A percentile compares a stretch with the other conserved stretches of the same genome.
Conservation (phyloP, 2,329 filamentous ascomycete genomes). For the Escovopsis sp. region DNA sequence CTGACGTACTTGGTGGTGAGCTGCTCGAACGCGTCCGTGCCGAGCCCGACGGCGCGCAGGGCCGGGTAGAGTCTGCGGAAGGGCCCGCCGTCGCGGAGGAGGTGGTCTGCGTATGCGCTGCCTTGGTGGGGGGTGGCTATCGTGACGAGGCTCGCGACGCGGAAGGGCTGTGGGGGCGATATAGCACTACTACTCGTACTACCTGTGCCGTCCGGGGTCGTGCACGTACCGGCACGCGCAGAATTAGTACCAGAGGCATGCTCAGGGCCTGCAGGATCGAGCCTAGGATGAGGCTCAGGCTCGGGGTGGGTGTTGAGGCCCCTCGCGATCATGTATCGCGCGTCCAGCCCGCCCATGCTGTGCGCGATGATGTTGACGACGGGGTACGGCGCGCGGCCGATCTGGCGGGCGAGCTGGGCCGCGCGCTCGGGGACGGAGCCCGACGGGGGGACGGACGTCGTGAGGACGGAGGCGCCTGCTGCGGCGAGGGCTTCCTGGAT, state of each 20-base stretch:
- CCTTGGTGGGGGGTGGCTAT: conserved; percentile 42
- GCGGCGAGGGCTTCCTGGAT: conserved; percentile 42
- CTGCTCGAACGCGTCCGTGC: conserved; percentile 46
- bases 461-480: conserved; percentile 41
- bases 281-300: too few relatives aligned
- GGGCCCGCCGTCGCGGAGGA: conserved; percentile 29
- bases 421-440: conserved; percentile 47
- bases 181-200: too few relatives aligned
- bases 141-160: conserved; percentile 38
- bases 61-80: conserved; percentile 41
- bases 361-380: conserved; percentile 64
- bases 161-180: conserved; percentile 26
- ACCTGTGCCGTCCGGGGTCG: too few relatives aligned
- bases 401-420: conserved; percentile 38
- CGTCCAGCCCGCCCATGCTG: conserved; percentile 52
- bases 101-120: conserved; percentile 39
- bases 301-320: conserved; percentile 22
- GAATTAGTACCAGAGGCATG: too few relatives aligned
- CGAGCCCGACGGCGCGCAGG: conserved; percentile 36
- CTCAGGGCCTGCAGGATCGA: too few relatives aligned
- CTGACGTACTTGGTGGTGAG: conserved; percentile 44
- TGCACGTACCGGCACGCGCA: too few relatives aligned
- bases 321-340: conserved; percentile 48
- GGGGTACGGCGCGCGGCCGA: conserved; percentile 21
- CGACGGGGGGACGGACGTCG: conserved; percentile 45